phyloP scores from a whole-genome alignment of 371 early-diverging fungal species.

The Neoconidiobolus thromboides region DNA sequence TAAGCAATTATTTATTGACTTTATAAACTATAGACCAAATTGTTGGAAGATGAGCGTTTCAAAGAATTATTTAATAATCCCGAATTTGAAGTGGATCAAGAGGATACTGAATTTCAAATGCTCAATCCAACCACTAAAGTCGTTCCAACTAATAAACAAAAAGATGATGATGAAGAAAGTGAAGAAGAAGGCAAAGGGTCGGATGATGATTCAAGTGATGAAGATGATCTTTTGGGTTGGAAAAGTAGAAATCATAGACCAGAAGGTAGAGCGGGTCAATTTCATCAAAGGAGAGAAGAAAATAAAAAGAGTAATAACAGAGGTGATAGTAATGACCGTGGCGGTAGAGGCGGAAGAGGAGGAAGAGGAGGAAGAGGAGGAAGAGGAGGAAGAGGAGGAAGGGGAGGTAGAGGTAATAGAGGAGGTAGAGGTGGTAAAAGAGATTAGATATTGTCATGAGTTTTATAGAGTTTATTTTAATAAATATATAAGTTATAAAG shows the following conservation, averaged over 20 bases:
- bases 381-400: neutral
- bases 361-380: neutral
- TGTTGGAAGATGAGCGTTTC: slow-evolving; percentile 73
- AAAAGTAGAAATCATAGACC: neutral
- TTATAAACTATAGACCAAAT: slow-evolving; percentile 13
- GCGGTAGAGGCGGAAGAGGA: neutral
- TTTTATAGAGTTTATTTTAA: neutral
- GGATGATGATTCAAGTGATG: slow-evolving; percentile 2
- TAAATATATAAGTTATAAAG: too few relatives aligned
- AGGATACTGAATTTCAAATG: slow-evolving; percentile 62
- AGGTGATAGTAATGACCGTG: neutral
- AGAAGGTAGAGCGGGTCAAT: neutral
- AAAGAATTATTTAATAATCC: slow-evolving; percentile 71
- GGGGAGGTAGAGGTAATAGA: neutral
- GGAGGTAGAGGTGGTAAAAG: neutral
- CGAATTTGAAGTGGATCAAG: slow-evolving; percentile 75
- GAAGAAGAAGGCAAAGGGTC: slow-evolving; percentile 10
- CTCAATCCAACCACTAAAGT: slow-evolving; percentile 35
- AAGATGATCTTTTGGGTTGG: neutral
- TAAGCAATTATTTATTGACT: neutral
- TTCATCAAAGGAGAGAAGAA: neutral
- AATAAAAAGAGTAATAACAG: neutral
- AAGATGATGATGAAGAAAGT: slow-evolving; percentile 5
- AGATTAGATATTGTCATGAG: neutral
- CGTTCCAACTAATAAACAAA: neutral